Conservation (phyloP, 441 rosid genomes). For the Erodium moschatum region DNA sequence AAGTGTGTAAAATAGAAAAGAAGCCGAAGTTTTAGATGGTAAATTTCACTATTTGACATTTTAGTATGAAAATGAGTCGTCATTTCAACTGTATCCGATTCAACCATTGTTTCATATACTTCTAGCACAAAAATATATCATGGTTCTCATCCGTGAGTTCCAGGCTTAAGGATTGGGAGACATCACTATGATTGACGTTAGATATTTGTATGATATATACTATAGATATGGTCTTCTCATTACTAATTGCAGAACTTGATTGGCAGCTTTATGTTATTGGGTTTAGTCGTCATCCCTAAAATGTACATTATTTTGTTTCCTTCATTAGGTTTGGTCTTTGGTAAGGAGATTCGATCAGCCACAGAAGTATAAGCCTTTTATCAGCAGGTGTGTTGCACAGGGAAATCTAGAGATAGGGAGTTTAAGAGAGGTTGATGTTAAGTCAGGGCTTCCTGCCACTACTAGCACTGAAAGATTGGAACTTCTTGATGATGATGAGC, state of each 20-base stretch:
- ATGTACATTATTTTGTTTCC: neutral
- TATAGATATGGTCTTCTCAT: neutral
- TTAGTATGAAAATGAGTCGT: neutral
- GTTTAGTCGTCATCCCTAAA: neutral
- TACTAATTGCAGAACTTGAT: neutral
- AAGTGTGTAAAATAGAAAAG: neutral
- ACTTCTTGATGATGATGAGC: conserved; percentile 17
- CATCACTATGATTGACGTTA: too few relatives aligned
- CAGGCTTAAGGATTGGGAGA: neutral
- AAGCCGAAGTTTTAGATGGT: neutral
- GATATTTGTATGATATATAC: too few relatives aligned
- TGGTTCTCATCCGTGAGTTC: neutral
- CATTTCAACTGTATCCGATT: neutral
- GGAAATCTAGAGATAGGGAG: conserved; percentile 17
- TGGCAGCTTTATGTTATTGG: neutral
- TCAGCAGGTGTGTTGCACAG: conserved; percentile 16
- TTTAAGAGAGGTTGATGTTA: conserved; percentile 17
- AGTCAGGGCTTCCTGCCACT: conserved; percentile 18
- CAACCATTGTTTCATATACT: neutral
- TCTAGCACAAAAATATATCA: neutral
- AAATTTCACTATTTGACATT: neutral
- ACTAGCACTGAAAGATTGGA: conserved; percentile 19
- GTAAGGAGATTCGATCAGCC: conserved; percentile 19
- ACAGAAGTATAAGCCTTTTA: conserved; percentile 18
- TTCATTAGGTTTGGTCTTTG: conserved; percentile 17